Base-by-base conservation (phyloP, 805 yeast genomes). In the Gaillardinia entomophila region DNA sequence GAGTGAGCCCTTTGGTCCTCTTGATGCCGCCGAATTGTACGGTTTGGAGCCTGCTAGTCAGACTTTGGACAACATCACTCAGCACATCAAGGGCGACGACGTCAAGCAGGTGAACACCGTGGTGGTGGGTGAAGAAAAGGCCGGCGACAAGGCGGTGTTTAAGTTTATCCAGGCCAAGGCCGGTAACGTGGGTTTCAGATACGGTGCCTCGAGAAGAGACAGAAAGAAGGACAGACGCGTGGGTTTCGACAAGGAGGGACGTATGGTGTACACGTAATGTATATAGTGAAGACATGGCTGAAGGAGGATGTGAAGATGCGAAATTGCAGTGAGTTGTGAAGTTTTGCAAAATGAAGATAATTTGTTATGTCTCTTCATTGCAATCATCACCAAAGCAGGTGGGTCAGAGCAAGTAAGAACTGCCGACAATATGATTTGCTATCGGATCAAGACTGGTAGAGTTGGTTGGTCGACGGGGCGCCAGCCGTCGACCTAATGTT, bases 1-100 rank as follows among this genome's bases (percentile, higher is more conserved):
- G 62, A 79, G 88, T 17, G 95, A 88, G 63, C 95, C 96, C 7
- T 89, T 90, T 55, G 96, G 96, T 5, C 95, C 97, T 4, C 72
- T 88, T 4, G 97, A 92, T 53, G 97, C 98, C 11, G 96, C 98
- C 31, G 67, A 77, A 36, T 74, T 82, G 25, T 75, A 86, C 42
- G 88, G 73, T 27, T 69, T 90, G 42, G 89, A 85, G 55, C 95
- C 96, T n/a, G 97, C 97, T 18, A 74, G 77, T 30, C 77, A 70
- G 24, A 83, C 92, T 3, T 69, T 89, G 46, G 76, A 79, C 46
- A 77, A 75, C 55, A 70, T 89, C 41, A 70, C 85, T 10, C 31
- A 39, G 45, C 7, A 29, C 35, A 33, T 48, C 45, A 39, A 55
- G 46, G 22, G 22, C 22, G 22, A 19, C 8, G 10, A 6, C 22